phyloP scores from a whole-genome alignment of 1,284 basidiomycete species.

The Serendipita sp. region DNA sequence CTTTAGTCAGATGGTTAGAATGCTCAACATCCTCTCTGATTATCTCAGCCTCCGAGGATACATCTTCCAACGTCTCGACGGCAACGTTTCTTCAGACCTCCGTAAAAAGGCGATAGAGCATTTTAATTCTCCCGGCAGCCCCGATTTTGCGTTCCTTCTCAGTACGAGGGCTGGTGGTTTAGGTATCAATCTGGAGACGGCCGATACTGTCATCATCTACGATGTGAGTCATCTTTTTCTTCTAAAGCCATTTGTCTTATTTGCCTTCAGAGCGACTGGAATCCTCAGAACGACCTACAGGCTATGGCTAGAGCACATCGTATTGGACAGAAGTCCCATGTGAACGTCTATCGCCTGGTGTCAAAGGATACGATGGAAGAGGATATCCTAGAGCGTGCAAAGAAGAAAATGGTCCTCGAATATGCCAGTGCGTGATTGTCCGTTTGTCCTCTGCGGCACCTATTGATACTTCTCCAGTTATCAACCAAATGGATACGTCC shows the following conservation, averaged over 20 bases:
- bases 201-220: conserved; percentile 98
- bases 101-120: conserved; percentile 77
- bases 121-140: conserved; percentile 60
- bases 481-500: conserved; percentile 99
- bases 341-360: conserved; percentile 95
- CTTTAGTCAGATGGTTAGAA: conserved; percentile 98
- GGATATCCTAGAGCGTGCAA: conserved; percentile 92
- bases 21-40: conserved; percentile 97
- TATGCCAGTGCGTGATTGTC: conserved; percentile 73
- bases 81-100: conserved; percentile 58
- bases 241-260: conserved; percentile 13
- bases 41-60: conserved; percentile 88
- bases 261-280: conserved; percentile 66
- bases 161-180: conserved; percentile 95
- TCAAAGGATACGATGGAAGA: conserved; percentile 99
- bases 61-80: conserved; percentile 69
- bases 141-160: conserved; percentile 72
- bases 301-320: conserved; percentile 98
- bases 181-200: conserved; percentile 96
- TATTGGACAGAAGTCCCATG: conserved; percentile 95
- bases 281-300: conserved; percentile 96
- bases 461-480: conserved; percentile 42
- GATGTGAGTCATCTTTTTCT: conserved; percentile 48
- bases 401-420: conserved; percentile 99
- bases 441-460: conserved; percentile 11